Evolutionary conservation across 495 filamentous ascomycete genomes (phyloP).

Genomic region (Geopyxis carbonaria): DNA sequence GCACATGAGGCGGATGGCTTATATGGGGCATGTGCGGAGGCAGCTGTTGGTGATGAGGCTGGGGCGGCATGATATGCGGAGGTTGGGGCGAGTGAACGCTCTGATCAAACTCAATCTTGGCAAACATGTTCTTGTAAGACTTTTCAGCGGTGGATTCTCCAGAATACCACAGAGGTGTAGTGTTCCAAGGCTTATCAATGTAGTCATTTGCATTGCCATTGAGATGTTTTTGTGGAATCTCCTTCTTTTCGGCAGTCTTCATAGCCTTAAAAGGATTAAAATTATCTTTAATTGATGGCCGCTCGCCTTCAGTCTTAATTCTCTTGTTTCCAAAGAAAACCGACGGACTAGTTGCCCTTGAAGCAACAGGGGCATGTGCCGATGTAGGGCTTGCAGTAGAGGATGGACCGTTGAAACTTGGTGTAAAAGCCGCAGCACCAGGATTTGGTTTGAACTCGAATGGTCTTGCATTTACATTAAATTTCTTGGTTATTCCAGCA

Average conservation of each 20-base stretch:
- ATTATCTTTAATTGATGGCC: constrained; percentile 37
- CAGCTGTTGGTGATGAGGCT: constrained; percentile 45
- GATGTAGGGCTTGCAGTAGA: constrained; percentile 34
- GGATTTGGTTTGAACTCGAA: constrained; percentile 57
- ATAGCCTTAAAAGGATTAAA: constrained; percentile 56
- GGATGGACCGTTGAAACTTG: constrained; percentile 29
- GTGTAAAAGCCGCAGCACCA: constrained; percentile 47
- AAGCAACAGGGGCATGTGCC: constrained; percentile 33
- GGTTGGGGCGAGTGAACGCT: constrained; percentile 39
- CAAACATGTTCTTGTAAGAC: constrained; percentile 48
- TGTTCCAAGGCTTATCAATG: constrained; percentile 46
- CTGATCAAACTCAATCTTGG: constrained; percentile 29
- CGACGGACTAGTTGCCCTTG: constrained; percentile 37
- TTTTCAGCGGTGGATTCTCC: constrained; percentile 39
- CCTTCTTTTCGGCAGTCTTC: constrained; percentile 26
- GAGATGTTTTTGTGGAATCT: constrained; percentile 4
- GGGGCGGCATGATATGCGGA: constrained; percentile 33
- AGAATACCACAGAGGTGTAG: constrained; percentile 47
- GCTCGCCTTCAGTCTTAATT: constrained; percentile 33
- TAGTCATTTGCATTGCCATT: constrained; percentile 39
- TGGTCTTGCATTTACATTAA: constrained; percentile 43
- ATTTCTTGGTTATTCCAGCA: constrained; percentile 35
- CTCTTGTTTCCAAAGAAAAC: constrained; percentile 45
- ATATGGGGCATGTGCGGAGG: constrained; percentile 33
- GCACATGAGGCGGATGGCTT: constrained; percentile 34